phyloP scores from a whole-genome alignment of 352 stramenopile genomes.

The Globisporangium uncinulatum region DNA sequence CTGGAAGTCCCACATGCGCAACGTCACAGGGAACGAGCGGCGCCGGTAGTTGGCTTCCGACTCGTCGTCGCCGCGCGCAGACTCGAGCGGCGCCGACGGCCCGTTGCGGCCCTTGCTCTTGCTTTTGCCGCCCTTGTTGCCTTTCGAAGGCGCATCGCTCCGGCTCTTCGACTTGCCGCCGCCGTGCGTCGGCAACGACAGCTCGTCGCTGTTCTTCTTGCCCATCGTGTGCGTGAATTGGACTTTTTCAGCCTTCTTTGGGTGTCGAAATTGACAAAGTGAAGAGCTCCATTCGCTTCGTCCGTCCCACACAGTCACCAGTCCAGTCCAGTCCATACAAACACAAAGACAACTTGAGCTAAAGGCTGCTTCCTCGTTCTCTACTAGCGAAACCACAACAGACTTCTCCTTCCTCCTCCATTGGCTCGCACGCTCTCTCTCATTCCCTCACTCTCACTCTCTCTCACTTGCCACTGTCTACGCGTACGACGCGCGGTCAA shows the following conservation, averaged over 20 bases:
- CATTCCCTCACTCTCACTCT: neutral
- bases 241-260: neutral
- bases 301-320: too few relatives aligned
- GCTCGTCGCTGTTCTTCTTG: conserved; percentile 15
- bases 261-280: neutral
- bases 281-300: too few relatives aligned
- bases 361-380: conserved; percentile 41
- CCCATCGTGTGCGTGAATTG: conserved; percentile 2
- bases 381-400: too few relatives aligned
- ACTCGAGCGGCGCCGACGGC: conserved; percentile 12
- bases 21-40: conserved; percentile 67
- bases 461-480: conserved; percentile 22
- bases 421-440: neutral
- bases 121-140: neutral
- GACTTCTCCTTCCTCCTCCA: neutral
- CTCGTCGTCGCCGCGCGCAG: conserved; percentile 49
- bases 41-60: conserved; percentile 58
- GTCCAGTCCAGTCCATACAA: neutral
- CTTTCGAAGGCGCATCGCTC: neutral
- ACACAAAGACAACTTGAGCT: conserved; percentile 85
- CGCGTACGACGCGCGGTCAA: conserved; percentile 79
- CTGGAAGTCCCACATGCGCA: conserved; percentile 96
- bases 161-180: conserved; percentile 9
- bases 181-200: conserved; percentile 7
- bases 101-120: conserved; percentile 11